Evolutionary conservation across 1,139 yeast genomes (phyloP).

Genomic region (Nakaseomyces sp.): DNA sequence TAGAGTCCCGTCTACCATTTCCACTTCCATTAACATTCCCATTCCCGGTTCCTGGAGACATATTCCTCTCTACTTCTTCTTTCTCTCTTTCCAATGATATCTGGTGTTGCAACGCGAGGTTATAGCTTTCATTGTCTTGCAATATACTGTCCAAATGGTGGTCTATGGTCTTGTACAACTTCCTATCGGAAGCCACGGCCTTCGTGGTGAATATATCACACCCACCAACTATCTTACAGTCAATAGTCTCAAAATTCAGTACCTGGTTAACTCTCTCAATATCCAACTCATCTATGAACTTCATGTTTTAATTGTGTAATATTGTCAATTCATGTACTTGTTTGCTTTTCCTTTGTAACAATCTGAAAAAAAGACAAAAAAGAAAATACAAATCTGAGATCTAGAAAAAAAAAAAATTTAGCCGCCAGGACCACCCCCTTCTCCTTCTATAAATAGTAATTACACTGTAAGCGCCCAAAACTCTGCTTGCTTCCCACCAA

Average conservation of each 20-base stretch:
- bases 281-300: constrained; percentile 90
- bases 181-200: constrained; percentile 82
- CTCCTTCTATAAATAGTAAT: background rate
- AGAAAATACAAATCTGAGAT: background rate
- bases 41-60: too few relatives aligned
- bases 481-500: too few relatives aligned
- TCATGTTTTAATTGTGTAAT: background rate
- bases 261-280: constrained; percentile 82
- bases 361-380: background rate
- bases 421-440: background rate
- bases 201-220: constrained; percentile 92
- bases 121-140: constrained; percentile 39
- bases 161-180: constrained; percentile 79
- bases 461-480: background rate
- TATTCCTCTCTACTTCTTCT: constrained; percentile 12
- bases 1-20: constrained; percentile 18
- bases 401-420: background rate
- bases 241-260: constrained; percentile 78
- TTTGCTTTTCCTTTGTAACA: background rate
- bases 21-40: too few relatives aligned
- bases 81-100: constrained; percentile 2
- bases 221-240: constrained; percentile 83
- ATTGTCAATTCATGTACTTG: too few relatives aligned
- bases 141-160: constrained; percentile 62
- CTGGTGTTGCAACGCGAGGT: constrained; percentile 26